A percentile compares a stretch with the other conserved stretches of the same genome.
Evolutionary conservation across 495 filamentous ascomycete genomes (phyloP).

Genomic region (Aspergillus sparsus): DNA sequence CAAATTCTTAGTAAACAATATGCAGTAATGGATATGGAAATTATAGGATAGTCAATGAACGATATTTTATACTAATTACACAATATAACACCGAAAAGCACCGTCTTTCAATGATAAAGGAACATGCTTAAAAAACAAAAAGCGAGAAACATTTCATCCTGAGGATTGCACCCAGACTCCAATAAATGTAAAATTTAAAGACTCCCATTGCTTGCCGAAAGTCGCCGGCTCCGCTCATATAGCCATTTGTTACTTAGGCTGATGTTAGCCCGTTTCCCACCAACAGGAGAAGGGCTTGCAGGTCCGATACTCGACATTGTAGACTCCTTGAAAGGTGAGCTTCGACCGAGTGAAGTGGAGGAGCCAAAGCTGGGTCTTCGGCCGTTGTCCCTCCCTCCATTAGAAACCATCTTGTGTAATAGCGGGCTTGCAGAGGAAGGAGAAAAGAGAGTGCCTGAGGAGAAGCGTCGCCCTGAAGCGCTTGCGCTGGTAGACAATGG

Average conservation of each 20-base stretch:
- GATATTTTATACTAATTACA: too few relatives aligned
- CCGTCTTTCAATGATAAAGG: background rate
- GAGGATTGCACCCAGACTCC: conserved; percentile 18
- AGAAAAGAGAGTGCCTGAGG: conserved; percentile 48
- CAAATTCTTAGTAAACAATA: too few relatives aligned
- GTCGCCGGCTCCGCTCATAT: conserved; percentile 68
- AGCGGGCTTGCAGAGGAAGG: conserved; percentile 60
- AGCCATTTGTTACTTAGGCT: conserved; percentile 87
- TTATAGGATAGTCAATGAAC: too few relatives aligned
- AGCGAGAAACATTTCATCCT: conserved; percentile 18
- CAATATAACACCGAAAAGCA: conserved; percentile 5
- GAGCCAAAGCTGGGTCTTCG: conserved; percentile 65
- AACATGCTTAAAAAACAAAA: conserved; percentile 7
- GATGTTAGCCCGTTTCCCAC: conserved; percentile 66
- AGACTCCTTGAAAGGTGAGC: conserved; percentile 52
- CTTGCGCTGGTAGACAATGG: conserved; percentile 49
- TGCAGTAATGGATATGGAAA: too few relatives aligned
- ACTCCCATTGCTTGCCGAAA: conserved; percentile 46
- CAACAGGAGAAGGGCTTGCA: conserved; percentile 62
- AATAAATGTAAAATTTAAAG: conserved; percentile 28
- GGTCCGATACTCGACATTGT: conserved; percentile 39
- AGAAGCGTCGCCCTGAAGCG: conserved; percentile 42
- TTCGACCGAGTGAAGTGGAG: conserved; percentile 39
- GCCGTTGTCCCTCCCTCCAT: conserved; percentile 49
- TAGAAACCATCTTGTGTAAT: conserved; percentile 65